A percentile compares a stretch with the other conserved stretches of the same genome.
These are phyloP conservation scores for Paecilomyces dactylethromorphus DNA, from an alignment of 2,329 filamentous ascomycete species.

Conservation along the genomic window DNA sequence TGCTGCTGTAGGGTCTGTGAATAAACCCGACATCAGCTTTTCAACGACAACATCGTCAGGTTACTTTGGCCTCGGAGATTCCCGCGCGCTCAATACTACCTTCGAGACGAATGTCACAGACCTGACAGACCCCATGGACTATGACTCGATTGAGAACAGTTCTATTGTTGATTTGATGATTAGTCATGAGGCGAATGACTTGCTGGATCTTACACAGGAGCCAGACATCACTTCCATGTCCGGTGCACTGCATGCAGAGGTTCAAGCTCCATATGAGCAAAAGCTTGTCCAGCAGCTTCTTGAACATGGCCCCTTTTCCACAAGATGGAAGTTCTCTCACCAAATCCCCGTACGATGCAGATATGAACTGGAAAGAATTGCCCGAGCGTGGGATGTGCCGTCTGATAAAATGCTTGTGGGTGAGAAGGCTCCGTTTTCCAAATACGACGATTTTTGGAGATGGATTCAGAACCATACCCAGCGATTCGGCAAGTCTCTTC, in stretches of 20 bases:
- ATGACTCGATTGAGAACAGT: conserved; percentile 13
- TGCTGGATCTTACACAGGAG: background rate
- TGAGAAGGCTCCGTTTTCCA: conserved; percentile 14
- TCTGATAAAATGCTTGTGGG: conserved; percentile 22
- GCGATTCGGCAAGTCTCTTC: conserved; percentile 16
- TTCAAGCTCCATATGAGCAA: conserved; percentile 9
- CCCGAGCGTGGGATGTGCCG: conserved; percentile 20
- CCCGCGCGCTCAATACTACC: conserved; percentile 11
- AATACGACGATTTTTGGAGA: conserved; percentile 27
- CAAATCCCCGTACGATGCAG: conserved; percentile 27
- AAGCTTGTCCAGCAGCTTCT: conserved; percentile 22
- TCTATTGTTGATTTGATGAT: conserved; percentile 13
- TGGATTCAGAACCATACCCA: conserved; percentile 20
- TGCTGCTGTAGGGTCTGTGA: conserved; percentile 1
- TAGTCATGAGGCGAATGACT: conserved; percentile 9
- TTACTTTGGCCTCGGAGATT: conserved; percentile 9
- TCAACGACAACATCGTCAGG: conserved; percentile 13
- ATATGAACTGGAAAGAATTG: conserved; percentile 33
- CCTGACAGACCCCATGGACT: conserved; percentile 16
- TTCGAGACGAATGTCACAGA: conserved; percentile 25
- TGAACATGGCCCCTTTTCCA: conserved; percentile 29
- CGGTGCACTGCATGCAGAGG: conserved; percentile 2
- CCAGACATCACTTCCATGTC: background rate
- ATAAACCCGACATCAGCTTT: conserved; percentile 15
- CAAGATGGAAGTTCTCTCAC: conserved; percentile 15